A percentile compares a stretch with the other conserved stretches of the same genome.
Conservation (phyloP, 176 grass and related monocot species). For the Coix lacrymajobi region DNA sequence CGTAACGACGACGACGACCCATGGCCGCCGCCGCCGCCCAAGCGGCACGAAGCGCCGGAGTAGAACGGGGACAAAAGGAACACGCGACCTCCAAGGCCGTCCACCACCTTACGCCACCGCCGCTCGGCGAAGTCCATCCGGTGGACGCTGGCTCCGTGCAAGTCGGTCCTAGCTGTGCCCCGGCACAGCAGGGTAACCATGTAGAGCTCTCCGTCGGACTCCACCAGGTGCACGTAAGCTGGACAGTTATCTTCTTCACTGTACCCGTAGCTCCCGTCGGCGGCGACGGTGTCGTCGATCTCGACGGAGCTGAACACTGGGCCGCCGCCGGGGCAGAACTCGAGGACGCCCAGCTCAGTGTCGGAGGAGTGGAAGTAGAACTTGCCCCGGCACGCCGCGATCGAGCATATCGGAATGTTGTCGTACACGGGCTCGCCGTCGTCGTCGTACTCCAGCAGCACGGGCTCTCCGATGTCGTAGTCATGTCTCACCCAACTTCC, state of each 20-base stretch:
- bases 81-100: not conserved
- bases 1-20: not conserved
- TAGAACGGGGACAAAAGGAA: not conserved
- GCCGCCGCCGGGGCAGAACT: not conserved
- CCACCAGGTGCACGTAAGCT: not conserved
- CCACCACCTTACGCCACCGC: not conserved
- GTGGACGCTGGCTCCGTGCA: not conserved
- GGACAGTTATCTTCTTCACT: no score
- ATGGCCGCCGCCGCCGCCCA: not conserved
- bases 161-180: not conserved
- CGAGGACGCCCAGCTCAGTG: not conserved
- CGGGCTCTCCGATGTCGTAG: not conserved
- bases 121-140: not conserved
- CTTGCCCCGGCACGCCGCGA: not conserved
- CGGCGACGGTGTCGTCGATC: not conserved
- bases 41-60: not conserved
- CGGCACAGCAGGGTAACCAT: not conserved
- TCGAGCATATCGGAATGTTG: not conserved
- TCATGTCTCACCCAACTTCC: not conserved
- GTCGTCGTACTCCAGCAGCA: no score
- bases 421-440: not conserved
- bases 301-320: not conserved
- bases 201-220: conserved; percentile 12
- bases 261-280: not conserved
- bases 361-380: not conserved